Evolutionary conservation across 108 stramenopile species (phyloP).

Genomic region (Hondaea fermentalgiana): DNA sequence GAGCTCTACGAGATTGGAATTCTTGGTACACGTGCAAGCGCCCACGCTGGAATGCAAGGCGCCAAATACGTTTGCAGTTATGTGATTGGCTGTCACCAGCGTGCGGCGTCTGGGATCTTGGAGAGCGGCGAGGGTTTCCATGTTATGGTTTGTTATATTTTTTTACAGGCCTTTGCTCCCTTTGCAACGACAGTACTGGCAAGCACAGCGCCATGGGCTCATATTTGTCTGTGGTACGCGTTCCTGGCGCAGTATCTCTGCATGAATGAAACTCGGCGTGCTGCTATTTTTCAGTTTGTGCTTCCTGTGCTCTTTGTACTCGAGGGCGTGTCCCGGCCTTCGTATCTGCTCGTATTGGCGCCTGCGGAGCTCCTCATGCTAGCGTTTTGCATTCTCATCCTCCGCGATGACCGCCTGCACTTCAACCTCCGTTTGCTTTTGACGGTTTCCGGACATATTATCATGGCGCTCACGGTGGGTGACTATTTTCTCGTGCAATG

Average conservation of each 20-base stretch:
- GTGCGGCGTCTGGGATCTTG: not conserved
- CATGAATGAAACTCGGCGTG: not conserved
- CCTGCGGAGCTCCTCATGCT: not conserved
- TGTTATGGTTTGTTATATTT: not conserved
- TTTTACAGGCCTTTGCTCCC: not conserved
- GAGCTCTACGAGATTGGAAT: too few relatives aligned
- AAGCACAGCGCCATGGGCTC: not conserved
- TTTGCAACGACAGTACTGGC: not conserved
- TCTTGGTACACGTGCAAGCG: too few relatives aligned
- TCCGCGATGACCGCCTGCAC: not conserved
- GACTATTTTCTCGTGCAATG: not conserved
- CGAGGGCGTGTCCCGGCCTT: not conserved
- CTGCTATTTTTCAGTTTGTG: not conserved
- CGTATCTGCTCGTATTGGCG: not conserved
- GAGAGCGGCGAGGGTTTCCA: not conserved
- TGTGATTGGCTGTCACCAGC: not conserved
- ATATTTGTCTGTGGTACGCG: not conserved
- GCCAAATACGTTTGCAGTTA: too few relatives aligned
- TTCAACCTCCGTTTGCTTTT: not conserved
- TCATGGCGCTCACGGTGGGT: not conserved
- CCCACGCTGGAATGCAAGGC: too few relatives aligned
- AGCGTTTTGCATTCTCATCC: not conserved
- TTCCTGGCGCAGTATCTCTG: slow-evolving; percentile 4
- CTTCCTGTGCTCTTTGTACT: not conserved
- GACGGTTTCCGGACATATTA: not conserved